Conservation (phyloP, 176 grass and related monocot genomes). For the Tillandsia fasciculata region DNA sequence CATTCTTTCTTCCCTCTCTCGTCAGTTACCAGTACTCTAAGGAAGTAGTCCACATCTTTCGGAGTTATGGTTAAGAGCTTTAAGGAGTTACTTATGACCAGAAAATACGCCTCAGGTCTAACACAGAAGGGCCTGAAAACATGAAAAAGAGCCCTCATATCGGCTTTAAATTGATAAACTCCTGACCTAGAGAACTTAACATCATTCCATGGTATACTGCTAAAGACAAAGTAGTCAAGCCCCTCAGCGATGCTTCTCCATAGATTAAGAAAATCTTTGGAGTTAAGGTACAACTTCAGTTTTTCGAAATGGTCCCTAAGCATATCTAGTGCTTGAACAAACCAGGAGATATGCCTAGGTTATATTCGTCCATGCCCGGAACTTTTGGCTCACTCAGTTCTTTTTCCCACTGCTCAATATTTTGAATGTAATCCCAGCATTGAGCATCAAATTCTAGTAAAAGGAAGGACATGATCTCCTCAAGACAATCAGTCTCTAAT, state of each 20-base stretch:
- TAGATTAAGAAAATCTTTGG: constrained; percentile 87
- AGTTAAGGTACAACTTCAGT: constrained; percentile 61
- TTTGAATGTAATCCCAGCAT: constrained; percentile 66
- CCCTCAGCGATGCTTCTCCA: constrained; percentile 93
- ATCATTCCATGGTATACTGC: constrained; percentile 48
- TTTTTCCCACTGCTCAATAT: constrained; percentile 38
- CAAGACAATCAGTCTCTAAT: constrained; percentile 74
- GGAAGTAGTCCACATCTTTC: constrained; percentile 33
- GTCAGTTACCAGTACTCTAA: constrained; percentile 40
- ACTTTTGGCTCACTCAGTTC: constrained; percentile 12
- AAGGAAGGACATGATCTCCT: constrained; percentile 62
- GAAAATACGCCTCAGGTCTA: constrained; percentile 69
- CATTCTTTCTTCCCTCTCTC: constrained; percentile 18
- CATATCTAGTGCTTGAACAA: constrained; percentile 49
- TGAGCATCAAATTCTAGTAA: constrained; percentile 87
- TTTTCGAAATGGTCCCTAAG: constrained; percentile 48
- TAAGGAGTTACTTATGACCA: constrained; percentile 51
- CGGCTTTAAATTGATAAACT: constrained; percentile 51
- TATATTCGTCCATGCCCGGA: constrained; percentile 46
- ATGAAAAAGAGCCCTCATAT: constrained; percentile 48
- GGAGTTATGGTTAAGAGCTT: constrained; percentile 46
- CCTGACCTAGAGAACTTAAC: constrained; percentile 41
- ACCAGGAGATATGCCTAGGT: constrained; percentile 38
- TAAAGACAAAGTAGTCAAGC: constrained; percentile 68
- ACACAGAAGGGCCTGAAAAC: constrained; percentile 68